Conservation (phyloP, 2,329 filamentous ascomycete genomes). For the Hymenoscyphus occultus region DNA sequence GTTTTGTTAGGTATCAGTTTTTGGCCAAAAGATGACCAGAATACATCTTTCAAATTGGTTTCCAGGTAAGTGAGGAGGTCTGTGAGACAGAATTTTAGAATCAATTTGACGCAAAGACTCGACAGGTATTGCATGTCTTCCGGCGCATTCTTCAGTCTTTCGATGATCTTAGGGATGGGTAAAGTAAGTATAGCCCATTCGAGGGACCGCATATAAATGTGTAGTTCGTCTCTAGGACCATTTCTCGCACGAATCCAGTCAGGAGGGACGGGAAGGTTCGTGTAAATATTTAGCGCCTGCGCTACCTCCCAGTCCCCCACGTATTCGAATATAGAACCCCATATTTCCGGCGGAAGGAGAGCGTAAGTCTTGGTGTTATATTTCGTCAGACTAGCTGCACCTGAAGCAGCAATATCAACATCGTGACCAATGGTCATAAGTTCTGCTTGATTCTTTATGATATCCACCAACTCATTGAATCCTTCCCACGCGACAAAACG, state of each 20-base stretch:
- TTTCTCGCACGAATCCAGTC: slow-evolving; percentile 67
- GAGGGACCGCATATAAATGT: slow-evolving; percentile 72
- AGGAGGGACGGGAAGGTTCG: slow-evolving; percentile 67
- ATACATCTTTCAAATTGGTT: slow-evolving; percentile 66
- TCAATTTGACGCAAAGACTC: slow-evolving; percentile 77
- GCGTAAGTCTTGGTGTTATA: slow-evolving; percentile 40
- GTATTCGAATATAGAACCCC: slow-evolving; percentile 82
- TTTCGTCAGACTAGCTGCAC: slow-evolving; percentile 42
- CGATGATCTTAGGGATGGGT: slow-evolving; percentile 67
- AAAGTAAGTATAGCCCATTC: slow-evolving; percentile 82
- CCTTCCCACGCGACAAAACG: slow-evolving; percentile 59
- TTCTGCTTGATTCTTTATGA: slow-evolving; percentile 74
- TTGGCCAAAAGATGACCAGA: slow-evolving; percentile 79
- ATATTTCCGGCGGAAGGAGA: slow-evolving; percentile 77
- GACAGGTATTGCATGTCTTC: slow-evolving; percentile 70
- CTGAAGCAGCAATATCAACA: slow-evolving; percentile 44
- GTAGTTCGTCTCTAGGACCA: slow-evolving; percentile 60
- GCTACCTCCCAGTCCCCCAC: slow-evolving; percentile 90
- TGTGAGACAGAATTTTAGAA: slow-evolving; percentile 86
- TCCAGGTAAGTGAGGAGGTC: slow-evolving; percentile 73
- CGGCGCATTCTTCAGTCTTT: slow-evolving; percentile 68
- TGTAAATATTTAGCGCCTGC: slow-evolving; percentile 75
- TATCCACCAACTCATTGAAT: slow-evolving; percentile 68
- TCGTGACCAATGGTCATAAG: slow-evolving; percentile 71
- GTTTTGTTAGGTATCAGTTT: slow-evolving; percentile 85